These are phyloP conservation scores for Umbelopsis isabellina DNA, from an alignment of 192 early-diverging fungal genomes.

Conservation along the genomic window DNA sequence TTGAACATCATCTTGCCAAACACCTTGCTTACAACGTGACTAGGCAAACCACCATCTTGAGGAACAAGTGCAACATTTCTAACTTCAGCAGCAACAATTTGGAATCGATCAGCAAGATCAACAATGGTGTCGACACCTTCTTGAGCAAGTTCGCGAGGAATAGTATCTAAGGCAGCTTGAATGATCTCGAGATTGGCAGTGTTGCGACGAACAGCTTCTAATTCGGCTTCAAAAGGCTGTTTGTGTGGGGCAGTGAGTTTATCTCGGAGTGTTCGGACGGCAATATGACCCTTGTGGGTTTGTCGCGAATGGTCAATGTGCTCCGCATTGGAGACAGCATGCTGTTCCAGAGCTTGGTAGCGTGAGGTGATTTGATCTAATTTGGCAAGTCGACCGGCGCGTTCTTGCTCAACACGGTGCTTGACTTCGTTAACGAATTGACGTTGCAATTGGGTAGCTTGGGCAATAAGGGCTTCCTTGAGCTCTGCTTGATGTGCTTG, in stretches of 20 bases:
- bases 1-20: conserved; percentile 80
- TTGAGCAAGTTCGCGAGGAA: conserved; percentile 58
- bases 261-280: conserved; percentile 67
- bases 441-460: conserved; percentile 75
- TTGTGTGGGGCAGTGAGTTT: conserved; percentile 48
- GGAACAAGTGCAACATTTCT: conserved; percentile 84
- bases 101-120: conserved; percentile 73
- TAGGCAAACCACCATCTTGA: conserved; percentile 82
- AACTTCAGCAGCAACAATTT: conserved; percentile 67
- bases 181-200: conserved; percentile 63
- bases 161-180: conserved; percentile 63
- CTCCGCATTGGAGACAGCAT: conserved; percentile 69
- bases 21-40: conserved; percentile 72
- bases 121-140: conserved; percentile 66
- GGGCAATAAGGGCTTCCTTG: conserved; percentile 61
- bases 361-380: conserved; percentile 82
- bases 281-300: conserved; percentile 65
- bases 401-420: conserved; percentile 84
- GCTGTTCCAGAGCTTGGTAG: conserved; percentile 72
- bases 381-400: conserved; percentile 83
- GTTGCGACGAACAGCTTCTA: conserved; percentile 56
- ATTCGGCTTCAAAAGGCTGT: conserved; percentile 73
- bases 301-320: conserved; percentile 65
- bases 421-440: conserved; percentile 81
- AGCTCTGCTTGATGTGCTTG: conserved; percentile 58